Evolutionary conservation across 495 filamentous ascomycete species (phyloP).

Genomic region (Parachaetomium inaequale): DNA sequence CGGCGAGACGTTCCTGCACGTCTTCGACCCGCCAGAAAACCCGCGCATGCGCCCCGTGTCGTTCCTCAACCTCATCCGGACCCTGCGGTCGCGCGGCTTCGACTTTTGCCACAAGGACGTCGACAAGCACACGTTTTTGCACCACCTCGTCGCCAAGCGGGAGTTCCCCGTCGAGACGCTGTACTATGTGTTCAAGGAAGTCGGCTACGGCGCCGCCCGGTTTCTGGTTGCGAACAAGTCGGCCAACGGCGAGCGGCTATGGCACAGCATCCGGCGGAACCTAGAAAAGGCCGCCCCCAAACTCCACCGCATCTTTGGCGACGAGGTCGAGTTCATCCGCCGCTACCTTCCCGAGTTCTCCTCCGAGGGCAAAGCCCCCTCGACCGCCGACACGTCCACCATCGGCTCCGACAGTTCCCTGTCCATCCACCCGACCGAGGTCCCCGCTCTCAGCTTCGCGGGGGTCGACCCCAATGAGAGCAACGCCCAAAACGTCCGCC

Average conservation of each 20-base stretch:
- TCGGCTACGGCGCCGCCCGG: conserved; percentile 32
- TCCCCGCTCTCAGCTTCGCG: neutral
- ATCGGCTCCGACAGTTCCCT: conserved; percentile 24
- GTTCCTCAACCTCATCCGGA: conserved; percentile 34
- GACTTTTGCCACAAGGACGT: conserved; percentile 35
- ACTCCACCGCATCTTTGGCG: conserved; percentile 35
- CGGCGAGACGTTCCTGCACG: conserved; percentile 35
- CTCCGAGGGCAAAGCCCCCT: conserved; percentile 26
- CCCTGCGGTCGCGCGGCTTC: conserved; percentile 29
- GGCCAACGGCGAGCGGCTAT: conserved; percentile 28
- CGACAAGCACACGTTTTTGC: conserved; percentile 33
- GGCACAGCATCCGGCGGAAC: conserved; percentile 33
- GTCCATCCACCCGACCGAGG: conserved; percentile 17
- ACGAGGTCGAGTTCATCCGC: conserved; percentile 34
- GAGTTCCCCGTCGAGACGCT: conserved; percentile 33
- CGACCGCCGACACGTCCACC: conserved; percentile 27
- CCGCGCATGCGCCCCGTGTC: conserved; percentile 29
- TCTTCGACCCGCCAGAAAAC: conserved; percentile 30
- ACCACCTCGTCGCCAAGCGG: conserved; percentile 27
- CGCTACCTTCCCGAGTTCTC: conserved; percentile 36
- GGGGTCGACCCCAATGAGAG: conserved; percentile 21
- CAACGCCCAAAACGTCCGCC: conserved; percentile 24
- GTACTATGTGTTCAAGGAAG: conserved; percentile 32
- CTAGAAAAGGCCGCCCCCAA: conserved; percentile 27
- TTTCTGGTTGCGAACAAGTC: conserved; percentile 34